Evolutionary conservation across 768 basidiomycete genomes (phyloP), one percentile per base, ranked within the genome.

Genomic region (Pleurotus sapidus): DNA sequence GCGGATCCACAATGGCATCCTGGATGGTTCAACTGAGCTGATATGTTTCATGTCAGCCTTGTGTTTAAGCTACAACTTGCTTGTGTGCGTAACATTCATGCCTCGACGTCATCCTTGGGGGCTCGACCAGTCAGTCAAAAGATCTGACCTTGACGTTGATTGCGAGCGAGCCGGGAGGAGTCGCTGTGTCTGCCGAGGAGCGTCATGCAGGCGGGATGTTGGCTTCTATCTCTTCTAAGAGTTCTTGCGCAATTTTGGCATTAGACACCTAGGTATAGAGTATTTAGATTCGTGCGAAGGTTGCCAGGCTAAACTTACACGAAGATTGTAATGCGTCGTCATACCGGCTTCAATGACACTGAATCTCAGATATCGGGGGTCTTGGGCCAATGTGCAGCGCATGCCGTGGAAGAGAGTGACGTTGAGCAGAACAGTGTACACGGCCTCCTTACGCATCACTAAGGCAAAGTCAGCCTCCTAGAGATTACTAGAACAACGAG

Each of bases 391-490:
- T 58, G 74, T 75, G 68, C 86, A 89, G 56, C 78, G 79, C 89
- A 93, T 93, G 30, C 91, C 91, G 63, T 76, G 74, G 77, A 92
- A 93, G 53, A 93, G 74, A 47, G 86, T 83, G 49, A 86, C 82
- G 63, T 93, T 93, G 45, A 93, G 75, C 57, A 93, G 65, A 53
- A 92, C 69, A 2, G 88, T 78, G 66, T 84, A 87, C 17, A 92
- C 90, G 0, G 89, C 91, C 63, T 93, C 91, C 68, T 91, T 92
- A 60, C 91, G 82, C 89, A 93, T 91, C 17, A 93, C 91, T 92
- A 62, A 3, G 57, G 34, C 39, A 6, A 45, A 34, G 30, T 34
- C 30, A 34, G 30, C 30, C 8, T 11, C 11, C 8, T 2, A 11
- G 9, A 34, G 30, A 34, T 0, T 7, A 34, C 30, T 47, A 9